A percentile compares a stretch with the other conserved stretches of the same genome.
phyloP scores from a whole-genome alignment of 2,329 filamentous ascomycete species.

The Hymenoscyphus repandus region DNA sequence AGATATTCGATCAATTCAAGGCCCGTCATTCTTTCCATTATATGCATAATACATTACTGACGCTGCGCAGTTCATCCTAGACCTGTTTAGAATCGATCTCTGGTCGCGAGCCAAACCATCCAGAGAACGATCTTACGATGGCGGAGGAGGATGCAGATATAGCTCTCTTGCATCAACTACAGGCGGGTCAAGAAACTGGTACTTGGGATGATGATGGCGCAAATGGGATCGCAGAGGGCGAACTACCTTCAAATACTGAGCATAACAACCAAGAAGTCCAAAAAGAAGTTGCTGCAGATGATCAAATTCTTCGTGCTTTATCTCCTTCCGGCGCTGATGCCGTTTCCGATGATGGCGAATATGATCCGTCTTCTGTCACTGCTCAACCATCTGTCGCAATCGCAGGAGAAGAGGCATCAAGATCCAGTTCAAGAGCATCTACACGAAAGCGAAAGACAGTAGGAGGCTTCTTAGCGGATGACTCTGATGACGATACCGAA shows the following conservation, averaged over 20 bases:
- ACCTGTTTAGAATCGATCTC: not conserved
- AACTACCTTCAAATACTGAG: slow-evolving; percentile 32
- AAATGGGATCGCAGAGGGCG: slow-evolving; percentile 26
- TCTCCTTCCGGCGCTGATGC: slow-evolving; percentile 30
- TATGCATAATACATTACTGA: no score
- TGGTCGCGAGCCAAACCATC: not conserved
- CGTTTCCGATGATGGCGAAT: slow-evolving; percentile 29
- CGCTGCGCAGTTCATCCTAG: no score
- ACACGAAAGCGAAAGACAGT: slow-evolving; percentile 30
- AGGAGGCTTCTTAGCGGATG: slow-evolving; percentile 33
- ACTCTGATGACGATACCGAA: slow-evolving; percentile 33
- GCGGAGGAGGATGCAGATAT: slow-evolving; percentile 34
- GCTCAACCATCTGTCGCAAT: slow-evolving; percentile 26
- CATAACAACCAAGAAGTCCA: slow-evolving; percentile 32
- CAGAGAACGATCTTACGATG: slow-evolving; percentile 20
- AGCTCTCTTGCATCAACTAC: slow-evolving; percentile 33
- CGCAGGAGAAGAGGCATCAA: slow-evolving; percentile 25
- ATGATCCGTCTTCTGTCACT: slow-evolving; percentile 31
- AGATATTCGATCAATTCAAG: no score
- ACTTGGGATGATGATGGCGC: slow-evolving; percentile 28
- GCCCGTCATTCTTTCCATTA: no score
- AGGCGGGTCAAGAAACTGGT: slow-evolving; percentile 30
- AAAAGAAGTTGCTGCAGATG: slow-evolving; percentile 34
- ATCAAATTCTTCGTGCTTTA: slow-evolving; percentile 33
- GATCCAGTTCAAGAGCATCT: slow-evolving; percentile 31